These are phyloP conservation scores for Bassia scoparia DNA, from an alignment of 148 eudicot species.

Conservation along the genomic window DNA sequence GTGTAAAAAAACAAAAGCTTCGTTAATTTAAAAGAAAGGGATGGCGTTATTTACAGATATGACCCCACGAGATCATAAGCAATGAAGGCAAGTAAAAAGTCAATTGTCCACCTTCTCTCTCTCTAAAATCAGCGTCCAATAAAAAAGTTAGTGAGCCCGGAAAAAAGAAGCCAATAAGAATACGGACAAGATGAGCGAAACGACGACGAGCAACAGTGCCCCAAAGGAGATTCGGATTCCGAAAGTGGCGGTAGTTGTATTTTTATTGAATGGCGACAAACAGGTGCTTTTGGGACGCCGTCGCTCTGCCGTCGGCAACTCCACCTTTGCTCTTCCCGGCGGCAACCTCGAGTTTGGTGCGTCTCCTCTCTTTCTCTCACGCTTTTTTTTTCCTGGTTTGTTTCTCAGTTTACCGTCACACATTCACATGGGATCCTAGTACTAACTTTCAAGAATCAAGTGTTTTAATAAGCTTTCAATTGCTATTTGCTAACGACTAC, in stretches of 20 bases:
- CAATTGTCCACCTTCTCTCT: too few relatives aligned
- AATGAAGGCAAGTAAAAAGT: too few relatives aligned
- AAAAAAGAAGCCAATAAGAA: background rate
- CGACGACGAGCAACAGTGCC: background rate
- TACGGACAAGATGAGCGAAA: conserved; percentile 5
- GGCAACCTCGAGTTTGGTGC: conserved; percentile 89
- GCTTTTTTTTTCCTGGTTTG: background rate
- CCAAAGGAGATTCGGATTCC: conserved; percentile 23
- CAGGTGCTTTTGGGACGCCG: conserved; percentile 76
- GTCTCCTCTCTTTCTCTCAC: background rate
- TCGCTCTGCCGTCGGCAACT: conserved; percentile 55
- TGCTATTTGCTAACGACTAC: too few relatives aligned
- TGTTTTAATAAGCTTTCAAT: too few relatives aligned
- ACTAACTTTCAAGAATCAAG: too few relatives aligned
- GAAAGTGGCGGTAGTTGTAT: conserved; percentile 66
- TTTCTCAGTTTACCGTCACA: too few relatives aligned
- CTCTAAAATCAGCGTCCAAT: too few relatives aligned
- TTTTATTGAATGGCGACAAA: conserved; percentile 49
- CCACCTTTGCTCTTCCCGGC: conserved; percentile 81
- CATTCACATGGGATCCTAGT: too few relatives aligned
- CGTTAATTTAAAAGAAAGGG: too few relatives aligned
- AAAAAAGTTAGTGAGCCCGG: background rate
- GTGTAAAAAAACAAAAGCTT: too few relatives aligned
- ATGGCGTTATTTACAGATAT: too few relatives aligned
- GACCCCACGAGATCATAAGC: too few relatives aligned